Conservation (phyloP, 768 basidiomycete species). For the Tylopilus sp. region DNA sequence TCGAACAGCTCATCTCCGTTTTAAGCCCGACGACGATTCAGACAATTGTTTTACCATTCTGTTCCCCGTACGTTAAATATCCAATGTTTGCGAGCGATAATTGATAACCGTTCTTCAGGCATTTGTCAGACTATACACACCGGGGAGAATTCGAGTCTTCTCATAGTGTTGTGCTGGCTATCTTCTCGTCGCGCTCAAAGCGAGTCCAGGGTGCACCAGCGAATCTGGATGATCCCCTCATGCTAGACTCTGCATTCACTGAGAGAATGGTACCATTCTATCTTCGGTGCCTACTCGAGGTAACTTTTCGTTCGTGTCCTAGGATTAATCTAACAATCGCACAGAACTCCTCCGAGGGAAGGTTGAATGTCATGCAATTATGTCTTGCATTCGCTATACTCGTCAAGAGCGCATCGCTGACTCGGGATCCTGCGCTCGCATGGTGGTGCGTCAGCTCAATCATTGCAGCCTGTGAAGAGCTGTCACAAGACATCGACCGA, state of each 20-base stretch:
- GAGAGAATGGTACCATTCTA: constrained; percentile 73
- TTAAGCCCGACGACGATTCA: constrained; percentile 53
- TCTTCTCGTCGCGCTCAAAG: constrained; percentile 62
- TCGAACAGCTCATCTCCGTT: constrained; percentile 73
- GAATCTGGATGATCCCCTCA: constrained; percentile 4
- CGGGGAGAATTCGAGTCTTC: constrained; percentile 84
- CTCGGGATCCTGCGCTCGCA: constrained; percentile 46
- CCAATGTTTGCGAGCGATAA: background rate
- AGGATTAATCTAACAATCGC: background rate
- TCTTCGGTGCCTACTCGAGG: constrained; percentile 65
- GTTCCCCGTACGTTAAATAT: constrained; percentile 54
- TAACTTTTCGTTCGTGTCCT: constrained; percentile 27
- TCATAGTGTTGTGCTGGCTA: constrained; percentile 77
- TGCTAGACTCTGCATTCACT: constrained; percentile 38
- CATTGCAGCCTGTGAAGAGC: constrained; percentile 42
- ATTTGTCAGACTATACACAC: constrained; percentile 53
- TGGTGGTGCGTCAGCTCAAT: constrained; percentile 67
- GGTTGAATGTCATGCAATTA: constrained; percentile 62
- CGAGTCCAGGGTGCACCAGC: constrained; percentile 14
- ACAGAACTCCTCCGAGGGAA: constrained; percentile 63
- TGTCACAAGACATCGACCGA: constrained; percentile 19
- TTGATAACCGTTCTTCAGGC: constrained; percentile 36
- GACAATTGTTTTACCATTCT: constrained; percentile 54
- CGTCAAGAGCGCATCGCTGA: constrained; percentile 52
- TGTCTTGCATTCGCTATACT: constrained; percentile 73